phyloP scores from a whole-genome alignment of 129 eudicot genomes.

The Lactuca saligna region DNA sequence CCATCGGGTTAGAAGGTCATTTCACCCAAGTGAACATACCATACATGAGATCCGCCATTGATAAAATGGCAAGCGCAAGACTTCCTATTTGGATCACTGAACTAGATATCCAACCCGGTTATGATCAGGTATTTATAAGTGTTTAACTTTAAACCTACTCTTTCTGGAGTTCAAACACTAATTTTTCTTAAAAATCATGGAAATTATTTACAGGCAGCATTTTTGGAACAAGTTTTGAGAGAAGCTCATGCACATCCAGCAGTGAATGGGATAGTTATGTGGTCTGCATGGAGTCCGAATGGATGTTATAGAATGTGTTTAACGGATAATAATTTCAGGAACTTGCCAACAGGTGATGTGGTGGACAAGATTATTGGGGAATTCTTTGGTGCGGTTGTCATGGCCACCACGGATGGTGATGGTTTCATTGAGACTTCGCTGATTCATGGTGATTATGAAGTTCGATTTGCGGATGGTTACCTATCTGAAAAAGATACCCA shows the following conservation, averaged over 20 bases:
- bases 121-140: too few relatives aligned
- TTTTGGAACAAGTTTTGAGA: constrained; percentile 48
- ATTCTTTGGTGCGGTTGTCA: neutral
- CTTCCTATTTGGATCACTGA: constrained; percentile 83
- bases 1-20: constrained; percentile 66
- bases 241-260: constrained; percentile 62
- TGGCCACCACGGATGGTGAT: constrained; percentile 41
- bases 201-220: constrained; percentile 38
- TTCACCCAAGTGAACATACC: constrained; percentile 44
- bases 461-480: constrained; percentile 13
- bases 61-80: constrained; percentile 42
- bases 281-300: constrained; percentile 52
- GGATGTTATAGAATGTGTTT: constrained; percentile 58
- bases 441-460: constrained; percentile 62
- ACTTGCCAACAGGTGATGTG: constrained; percentile 51
- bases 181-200: neutral
- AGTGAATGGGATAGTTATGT: constrained; percentile 55
- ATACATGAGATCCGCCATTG: constrained; percentile 61
- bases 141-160: too few relatives aligned
- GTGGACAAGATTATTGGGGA: constrained; percentile 43
- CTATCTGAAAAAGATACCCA: neutral
- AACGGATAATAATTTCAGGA: constrained; percentile 52
- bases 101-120: constrained; percentile 37
- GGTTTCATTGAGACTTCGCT: constrained; percentile 51
- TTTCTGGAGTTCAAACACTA: too few relatives aligned